Percentiles rank a stretch among this genome's conserved stretches.
Conservation (phyloP, 495 filamentous ascomycete species). For the Annulohypoxylon maeteangense region DNA sequence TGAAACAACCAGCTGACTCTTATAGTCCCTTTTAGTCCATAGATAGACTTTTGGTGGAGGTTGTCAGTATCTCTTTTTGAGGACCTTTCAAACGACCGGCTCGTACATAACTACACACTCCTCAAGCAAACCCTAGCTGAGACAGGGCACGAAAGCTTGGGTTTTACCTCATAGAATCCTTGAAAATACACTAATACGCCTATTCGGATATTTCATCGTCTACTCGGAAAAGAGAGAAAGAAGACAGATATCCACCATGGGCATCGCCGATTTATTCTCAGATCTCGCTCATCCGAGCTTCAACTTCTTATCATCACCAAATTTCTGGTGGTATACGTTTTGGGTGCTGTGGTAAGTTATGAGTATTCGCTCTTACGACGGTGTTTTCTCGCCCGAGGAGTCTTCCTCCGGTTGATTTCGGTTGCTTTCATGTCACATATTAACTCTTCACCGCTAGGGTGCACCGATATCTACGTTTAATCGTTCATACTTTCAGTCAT, state of each 20-base stretch:
- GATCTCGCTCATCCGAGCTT: conserved; percentile 51
- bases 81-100: conserved; percentile 31
- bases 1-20: conserved; percentile 27
- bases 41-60: conserved; percentile 29
- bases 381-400: not conserved
- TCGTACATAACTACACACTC: conserved; percentile 20
- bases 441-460: conserved; percentile 50
- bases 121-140: conserved; percentile 7
- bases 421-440: conserved; percentile 7
- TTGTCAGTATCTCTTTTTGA: conserved; percentile 19
- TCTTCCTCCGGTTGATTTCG: conserved; percentile 7
- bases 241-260: conserved; percentile 36
- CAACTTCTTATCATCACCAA: conserved; percentile 49
- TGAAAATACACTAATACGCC: conserved; percentile 30
- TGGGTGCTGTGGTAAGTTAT: conserved; percentile 57
- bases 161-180: conserved; percentile 12
- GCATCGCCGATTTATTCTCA: conserved; percentile 48
- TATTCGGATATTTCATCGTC: conserved; percentile 6
- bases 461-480: conserved; percentile 60
- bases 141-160: conserved; percentile 7
- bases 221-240: not conserved
- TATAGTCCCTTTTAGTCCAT: conserved; percentile 24
- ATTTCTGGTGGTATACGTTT: conserved; percentile 53
- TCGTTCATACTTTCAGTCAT: conserved; percentile 58
- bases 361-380: not conserved